phyloP scores from a whole-genome alignment of 108 stramenopile species.

The Skeletonema grethae region DNA sequence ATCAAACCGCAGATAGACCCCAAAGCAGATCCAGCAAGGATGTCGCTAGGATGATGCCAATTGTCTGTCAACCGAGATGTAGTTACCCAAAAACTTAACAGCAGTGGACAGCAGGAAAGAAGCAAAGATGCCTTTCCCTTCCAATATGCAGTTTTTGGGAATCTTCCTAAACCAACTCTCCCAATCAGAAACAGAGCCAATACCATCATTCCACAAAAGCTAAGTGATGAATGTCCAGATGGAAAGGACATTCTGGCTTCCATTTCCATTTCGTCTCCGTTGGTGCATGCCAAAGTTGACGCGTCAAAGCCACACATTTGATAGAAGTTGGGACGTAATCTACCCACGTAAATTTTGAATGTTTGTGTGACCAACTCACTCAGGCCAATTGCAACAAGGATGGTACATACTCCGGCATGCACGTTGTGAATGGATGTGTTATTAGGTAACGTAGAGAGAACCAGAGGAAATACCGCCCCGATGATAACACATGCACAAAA shows the following conservation, averaged over 20 bases:
- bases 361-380: slow-evolving; percentile 68
- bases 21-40: slow-evolving; percentile 71
- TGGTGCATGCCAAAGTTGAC: slow-evolving; percentile 52
- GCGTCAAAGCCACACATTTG: slow-evolving; percentile 74
- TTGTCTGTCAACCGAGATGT: slow-evolving; percentile 56
- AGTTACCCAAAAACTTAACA: slow-evolving; percentile 43
- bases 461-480: slow-evolving; percentile 36
- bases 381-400: slow-evolving; percentile 60
- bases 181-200: slow-evolving; percentile 68
- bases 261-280: slow-evolving; percentile 45
- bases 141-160: slow-evolving; percentile 11
- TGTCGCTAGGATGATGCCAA: slow-evolving; percentile 87
- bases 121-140: slow-evolving; percentile 23
- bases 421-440: slow-evolving; percentile 28
- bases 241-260: slow-evolving; percentile 81
- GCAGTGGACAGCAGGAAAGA: slow-evolving; percentile 23
- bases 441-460: slow-evolving; percentile 13
- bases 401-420: slow-evolving; percentile 50
- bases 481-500: slow-evolving; percentile 13
- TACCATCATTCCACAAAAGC: slow-evolving; percentile 67
- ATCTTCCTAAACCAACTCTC: slow-evolving; percentile 37
- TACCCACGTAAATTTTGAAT: slow-evolving; percentile 72
- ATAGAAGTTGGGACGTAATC: slow-evolving; percentile 82
- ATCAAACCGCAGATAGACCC: slow-evolving; percentile 58
- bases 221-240: slow-evolving; percentile 73